Base-by-base conservation (phyloP, 352 stramenopile genomes). In the Pythium monospermum region DNA sequence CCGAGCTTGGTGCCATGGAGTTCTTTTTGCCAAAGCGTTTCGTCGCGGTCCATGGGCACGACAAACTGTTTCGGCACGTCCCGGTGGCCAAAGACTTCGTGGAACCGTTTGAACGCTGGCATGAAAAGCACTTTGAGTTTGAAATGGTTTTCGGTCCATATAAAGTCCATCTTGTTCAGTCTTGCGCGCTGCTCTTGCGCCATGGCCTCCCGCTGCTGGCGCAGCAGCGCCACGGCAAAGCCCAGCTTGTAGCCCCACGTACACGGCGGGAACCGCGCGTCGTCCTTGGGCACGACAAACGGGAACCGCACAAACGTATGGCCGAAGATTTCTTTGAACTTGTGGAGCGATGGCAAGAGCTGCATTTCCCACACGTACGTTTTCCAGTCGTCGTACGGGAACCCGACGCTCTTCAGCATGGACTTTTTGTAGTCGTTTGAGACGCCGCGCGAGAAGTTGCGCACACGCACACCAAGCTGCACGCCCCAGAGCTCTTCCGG, bases 281-380 rank as follows among this genome's bases (percentile, higher is more conserved):
- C 69, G 37, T 79, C 64, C 13, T 68, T 35, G 2, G 89, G 88
- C 7, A 98, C 80, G 30, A 83, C 71, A 61, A 97, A 98, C 23
- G 71, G 63, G 49, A 96, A 87, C 19, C 87, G 87, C 13, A 98
- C 87, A 32, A 96, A 86, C 25, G 97, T 64, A 62, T 98, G 88
- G n/a, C 91, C 91, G 46, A 96, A 76, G 6, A 89, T 57, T 31
- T 90, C 58, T 42, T 89, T 83, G 60, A 94, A 98, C 2, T 68
- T 59, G 15, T 73, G 26, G 10, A 98, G 72, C 10, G 87, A 85
- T 44, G 72, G 73, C 40, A 89, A 44, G n/a, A 83, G 69, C 49
- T 87, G 76, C 61, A 74, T 45, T 47, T 79, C 66, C 79, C 79
- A 90, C 6, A 87, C 70, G 56, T 90, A 90, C 25, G 48, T 76